Percentiles rank a stretch among this genome's conserved stretches.
These are phyloP conservation scores for Neonectria faginata DNA, from an alignment of 2,329 filamentous ascomycete species.

Conservation along the genomic window DNA sequence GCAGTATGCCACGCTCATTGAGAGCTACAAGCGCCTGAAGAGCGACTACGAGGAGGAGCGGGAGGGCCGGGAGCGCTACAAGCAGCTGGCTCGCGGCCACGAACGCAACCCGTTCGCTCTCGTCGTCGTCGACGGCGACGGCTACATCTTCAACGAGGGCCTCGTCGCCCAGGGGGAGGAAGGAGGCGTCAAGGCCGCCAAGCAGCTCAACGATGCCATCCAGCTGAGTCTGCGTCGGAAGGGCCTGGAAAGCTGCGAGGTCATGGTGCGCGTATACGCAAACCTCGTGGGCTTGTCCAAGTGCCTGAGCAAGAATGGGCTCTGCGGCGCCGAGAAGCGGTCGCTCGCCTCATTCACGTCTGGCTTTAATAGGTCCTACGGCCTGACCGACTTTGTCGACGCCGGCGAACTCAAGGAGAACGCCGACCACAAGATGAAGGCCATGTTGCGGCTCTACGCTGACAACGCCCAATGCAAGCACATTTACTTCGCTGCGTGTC, in stretches of 20 bases:
- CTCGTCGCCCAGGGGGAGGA: constrained; percentile 60
- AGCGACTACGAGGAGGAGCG: constrained; percentile 69
- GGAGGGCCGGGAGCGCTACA: constrained; percentile 65
- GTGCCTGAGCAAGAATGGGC: constrained; percentile 56
- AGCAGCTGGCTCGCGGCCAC: constrained; percentile 60
- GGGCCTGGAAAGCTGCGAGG: constrained; percentile 61
- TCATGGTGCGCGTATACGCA: constrained; percentile 68
- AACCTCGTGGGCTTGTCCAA: constrained; percentile 66
- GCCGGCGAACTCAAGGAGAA: constrained; percentile 70
- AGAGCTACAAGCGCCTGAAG: constrained; percentile 66
- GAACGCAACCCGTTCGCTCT: constrained; percentile 70
- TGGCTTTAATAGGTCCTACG: constrained; percentile 67
- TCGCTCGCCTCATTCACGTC: constrained; percentile 67
- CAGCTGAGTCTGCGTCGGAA: constrained; percentile 60
- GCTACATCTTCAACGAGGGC: constrained; percentile 64
- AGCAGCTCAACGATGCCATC: constrained; percentile 63
- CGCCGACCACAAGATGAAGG: constrained; percentile 70
- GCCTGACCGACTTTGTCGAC: constrained; percentile 71
- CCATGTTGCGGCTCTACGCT: constrained; percentile 60
- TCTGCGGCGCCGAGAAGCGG: constrained; percentile 66
- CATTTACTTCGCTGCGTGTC: constrained; percentile 72
- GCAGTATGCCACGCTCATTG: constrained; percentile 56
- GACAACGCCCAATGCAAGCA: constrained; percentile 72
- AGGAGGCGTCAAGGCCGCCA: constrained; percentile 67
- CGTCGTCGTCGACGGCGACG: constrained; percentile 72